Evolutionary conservation across 805 yeast species (phyloP).

Genomic region (Brettanomyces bruxellensis): DNA sequence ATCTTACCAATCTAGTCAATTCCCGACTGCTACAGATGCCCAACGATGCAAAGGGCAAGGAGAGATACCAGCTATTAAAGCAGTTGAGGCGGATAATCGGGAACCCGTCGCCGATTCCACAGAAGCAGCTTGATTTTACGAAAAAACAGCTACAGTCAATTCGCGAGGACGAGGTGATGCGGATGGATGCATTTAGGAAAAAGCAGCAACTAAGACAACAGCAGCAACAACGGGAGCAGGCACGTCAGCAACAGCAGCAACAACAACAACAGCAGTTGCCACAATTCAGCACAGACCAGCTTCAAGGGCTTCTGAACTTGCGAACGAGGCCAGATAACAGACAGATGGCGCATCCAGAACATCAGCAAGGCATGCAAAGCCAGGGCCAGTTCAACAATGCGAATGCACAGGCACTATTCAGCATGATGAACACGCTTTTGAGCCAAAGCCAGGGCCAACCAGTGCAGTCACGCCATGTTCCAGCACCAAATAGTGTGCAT

Average conservation of each 20-base stretch:
- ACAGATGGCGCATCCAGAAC: background rate
- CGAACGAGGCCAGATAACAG: background rate
- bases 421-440: constrained; percentile 15
- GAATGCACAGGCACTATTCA: constrained; percentile 15
- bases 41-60: constrained; percentile 31
- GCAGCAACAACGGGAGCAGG: constrained; percentile 3
- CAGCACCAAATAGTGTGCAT: background rate
- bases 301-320: constrained; percentile 8
- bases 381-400: constrained; percentile 5
- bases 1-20: constrained; percentile 34
- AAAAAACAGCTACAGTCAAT: constrained; percentile 24
- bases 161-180: constrained; percentile 25
- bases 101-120: constrained; percentile 18
- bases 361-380: constrained; percentile 6
- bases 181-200: constrained; percentile 17
- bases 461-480: constrained; percentile 1
- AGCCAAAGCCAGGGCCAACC: constrained; percentile 8
- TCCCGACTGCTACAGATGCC: constrained; percentile 28
- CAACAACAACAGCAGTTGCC: background rate
- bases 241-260: constrained; percentile 3
- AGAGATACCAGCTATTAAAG: constrained; percentile 34
- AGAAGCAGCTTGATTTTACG: constrained; percentile 23
- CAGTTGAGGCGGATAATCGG: constrained; percentile 34
- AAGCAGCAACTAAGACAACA: constrained; percentile 10
- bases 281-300: constrained; percentile 9